These are phyloP conservation scores for Ciborinia camelliae DNA, from an alignment of 2,329 filamentous ascomycete species.

Conservation along the genomic window DNA sequence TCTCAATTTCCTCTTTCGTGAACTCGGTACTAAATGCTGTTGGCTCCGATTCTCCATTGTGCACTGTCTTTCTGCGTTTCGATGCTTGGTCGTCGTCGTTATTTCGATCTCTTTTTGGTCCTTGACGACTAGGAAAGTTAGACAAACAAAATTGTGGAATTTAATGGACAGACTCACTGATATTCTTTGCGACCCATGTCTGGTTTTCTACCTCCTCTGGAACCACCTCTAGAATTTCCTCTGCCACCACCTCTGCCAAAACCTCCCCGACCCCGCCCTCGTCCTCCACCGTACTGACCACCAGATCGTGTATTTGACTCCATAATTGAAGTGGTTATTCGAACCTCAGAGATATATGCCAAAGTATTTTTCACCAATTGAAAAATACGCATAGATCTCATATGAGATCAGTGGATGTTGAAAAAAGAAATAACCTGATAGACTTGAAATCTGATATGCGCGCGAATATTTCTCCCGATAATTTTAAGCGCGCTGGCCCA, in stretches of 20 bases:
- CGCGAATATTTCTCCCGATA: slow-evolving; percentile 8
- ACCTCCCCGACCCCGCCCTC: slow-evolving; percentile 26
- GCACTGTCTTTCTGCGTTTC: slow-evolving; percentile 53
- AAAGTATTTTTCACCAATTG: not conserved
- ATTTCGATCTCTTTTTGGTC: slow-evolving; percentile 52
- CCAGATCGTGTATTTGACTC: slow-evolving; percentile 22
- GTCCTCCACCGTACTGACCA: slow-evolving; percentile 24
- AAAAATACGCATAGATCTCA: slow-evolving; percentile 2
- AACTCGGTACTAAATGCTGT: slow-evolving; percentile 46
- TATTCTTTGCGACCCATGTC: slow-evolving; percentile 66
- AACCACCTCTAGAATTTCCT: slow-evolving; percentile 40
- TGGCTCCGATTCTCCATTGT: slow-evolving; percentile 35
- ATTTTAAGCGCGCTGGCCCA: not conserved
- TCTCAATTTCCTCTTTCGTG: slow-evolving; percentile 78
- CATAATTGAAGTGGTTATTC: slow-evolving; percentile 20
- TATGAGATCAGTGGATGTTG: not conserved
- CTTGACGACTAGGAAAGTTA: slow-evolving; percentile 50
- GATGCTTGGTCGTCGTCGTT: slow-evolving; percentile 48
- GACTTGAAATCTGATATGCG: not conserved
- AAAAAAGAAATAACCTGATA: not conserved
- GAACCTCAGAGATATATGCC: not conserved
- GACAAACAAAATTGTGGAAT: slow-evolving; percentile 34
- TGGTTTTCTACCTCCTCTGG: slow-evolving; percentile 56
- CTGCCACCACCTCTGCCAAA: slow-evolving; percentile 28
- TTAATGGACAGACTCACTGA: slow-evolving; percentile 49